phyloP scores from a whole-genome alignment of 2,329 filamentous ascomycete genomes.

The Penicillium sp. region DNA sequence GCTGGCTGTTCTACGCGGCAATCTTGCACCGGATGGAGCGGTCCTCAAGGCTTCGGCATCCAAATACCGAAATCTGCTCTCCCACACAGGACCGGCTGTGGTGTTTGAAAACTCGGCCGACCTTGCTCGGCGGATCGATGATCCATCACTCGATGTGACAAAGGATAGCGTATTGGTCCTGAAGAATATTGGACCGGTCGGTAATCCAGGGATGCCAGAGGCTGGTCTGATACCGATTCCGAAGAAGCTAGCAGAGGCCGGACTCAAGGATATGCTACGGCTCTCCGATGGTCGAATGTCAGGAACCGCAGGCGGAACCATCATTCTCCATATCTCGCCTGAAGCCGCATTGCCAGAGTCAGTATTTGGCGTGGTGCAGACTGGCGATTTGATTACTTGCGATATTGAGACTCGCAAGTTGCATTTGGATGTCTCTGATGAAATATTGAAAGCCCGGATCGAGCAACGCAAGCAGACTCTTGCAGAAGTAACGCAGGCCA shows the following conservation, averaged over 20 bases:
- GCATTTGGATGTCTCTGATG: constrained; percentile 42
- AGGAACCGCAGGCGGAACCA: constrained; percentile 54
- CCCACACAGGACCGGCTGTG: constrained; percentile 45
- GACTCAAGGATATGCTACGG: constrained; percentile 53
- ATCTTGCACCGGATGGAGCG: constrained; percentile 49
- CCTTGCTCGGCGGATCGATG: constrained; percentile 47
- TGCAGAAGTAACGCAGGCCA: constrained; percentile 19
- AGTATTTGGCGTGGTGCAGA: constrained; percentile 48
- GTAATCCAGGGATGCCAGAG: constrained; percentile 54
- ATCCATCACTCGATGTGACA: constrained; percentile 44
- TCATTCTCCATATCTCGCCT: constrained; percentile 53
- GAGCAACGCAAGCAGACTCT: constrained; percentile 25
- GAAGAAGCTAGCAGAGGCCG: constrained; percentile 46
- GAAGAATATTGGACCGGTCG: constrained; percentile 50
- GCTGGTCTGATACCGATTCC: constrained; percentile 52
- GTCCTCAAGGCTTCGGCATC: constrained; percentile 52
- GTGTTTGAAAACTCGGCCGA: constrained; percentile 50
- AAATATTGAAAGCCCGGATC: constrained; percentile 42
- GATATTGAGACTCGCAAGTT: constrained; percentile 45
- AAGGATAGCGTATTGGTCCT: constrained; percentile 48
- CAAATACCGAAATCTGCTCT: constrained; percentile 46
- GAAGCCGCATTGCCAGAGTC: constrained; percentile 49
- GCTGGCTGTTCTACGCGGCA: constrained; percentile 47
- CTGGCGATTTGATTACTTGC: constrained; percentile 49
- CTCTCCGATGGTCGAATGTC: constrained; percentile 55